A percentile compares a stretch with the other conserved stretches of the same genome.
Evolutionary conservation across 2,329 filamentous ascomycete species (phyloP).

Genomic region (Aspergillus sp.): DNA sequence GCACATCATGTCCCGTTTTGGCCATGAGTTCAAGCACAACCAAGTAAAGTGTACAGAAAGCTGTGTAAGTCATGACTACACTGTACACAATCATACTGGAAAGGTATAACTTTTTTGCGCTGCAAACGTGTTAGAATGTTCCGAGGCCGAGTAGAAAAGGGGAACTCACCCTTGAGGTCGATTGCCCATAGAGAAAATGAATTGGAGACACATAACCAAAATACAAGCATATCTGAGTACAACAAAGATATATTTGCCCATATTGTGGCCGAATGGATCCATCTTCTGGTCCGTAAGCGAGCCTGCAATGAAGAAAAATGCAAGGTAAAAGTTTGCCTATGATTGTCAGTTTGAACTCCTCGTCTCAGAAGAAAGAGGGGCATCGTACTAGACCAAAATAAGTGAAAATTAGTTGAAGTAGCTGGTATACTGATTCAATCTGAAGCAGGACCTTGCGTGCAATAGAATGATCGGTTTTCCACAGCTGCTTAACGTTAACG

Average conservation of each 20-base stretch:
- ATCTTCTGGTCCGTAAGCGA: constrained; percentile 75
- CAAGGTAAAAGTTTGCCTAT: constrained; percentile 93
- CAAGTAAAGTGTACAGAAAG: constrained; percentile 85
- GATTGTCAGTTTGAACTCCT: neutral
- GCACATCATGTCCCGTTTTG: constrained; percentile 41
- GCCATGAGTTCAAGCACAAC: constrained; percentile 74
- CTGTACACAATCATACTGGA: constrained; percentile 85
- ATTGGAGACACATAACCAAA: constrained; percentile 88
- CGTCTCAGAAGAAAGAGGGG: neutral
- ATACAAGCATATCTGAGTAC: constrained; percentile 82
- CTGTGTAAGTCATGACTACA: constrained; percentile 94
- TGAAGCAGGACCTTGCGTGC: constrained; percentile 87
- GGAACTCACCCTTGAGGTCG: constrained; percentile 73
- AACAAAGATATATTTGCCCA: constrained; percentile 81
- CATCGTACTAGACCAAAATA: constrained; percentile 77
- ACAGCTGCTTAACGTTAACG: constrained; percentile 91
- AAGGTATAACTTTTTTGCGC: constrained; percentile 83
- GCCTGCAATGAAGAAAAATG: constrained; percentile 96
- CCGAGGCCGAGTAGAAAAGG: neutral
- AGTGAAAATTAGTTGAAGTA: constrained; percentile 88
- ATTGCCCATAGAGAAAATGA: constrained; percentile 95
- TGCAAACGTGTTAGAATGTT: constrained; percentile 19
- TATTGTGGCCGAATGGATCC: constrained; percentile 88
- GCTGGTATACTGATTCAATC: constrained; percentile 93
- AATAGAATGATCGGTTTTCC: constrained; percentile 87